A percentile compares a stretch with the other conserved stretches of the same genome.
Conservation (phyloP, 2,329 filamentous ascomycete species). For the Leptoxyphium fumago region DNA sequence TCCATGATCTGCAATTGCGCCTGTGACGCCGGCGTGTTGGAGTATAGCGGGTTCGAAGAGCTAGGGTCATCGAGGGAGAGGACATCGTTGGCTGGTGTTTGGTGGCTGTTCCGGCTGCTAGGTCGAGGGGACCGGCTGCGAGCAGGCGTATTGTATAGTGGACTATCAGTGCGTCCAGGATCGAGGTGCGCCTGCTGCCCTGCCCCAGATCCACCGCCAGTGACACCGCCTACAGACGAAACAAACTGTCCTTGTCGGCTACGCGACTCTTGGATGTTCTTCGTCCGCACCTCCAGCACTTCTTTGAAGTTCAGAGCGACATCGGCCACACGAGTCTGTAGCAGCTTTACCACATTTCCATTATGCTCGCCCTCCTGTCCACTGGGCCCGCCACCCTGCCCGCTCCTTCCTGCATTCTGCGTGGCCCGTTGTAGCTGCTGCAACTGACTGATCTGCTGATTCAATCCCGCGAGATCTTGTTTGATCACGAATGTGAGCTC, state of each 20-base stretch:
- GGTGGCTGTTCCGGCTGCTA: slow-evolving; percentile 52
- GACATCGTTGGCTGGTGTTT: background rate
- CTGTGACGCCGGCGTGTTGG: slow-evolving; percentile 48
- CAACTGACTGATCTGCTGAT: slow-evolving; percentile 76
- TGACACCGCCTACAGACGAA: slow-evolving; percentile 46
- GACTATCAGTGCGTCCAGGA: slow-evolving; percentile 28
- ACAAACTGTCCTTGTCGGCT: slow-evolving; percentile 95
- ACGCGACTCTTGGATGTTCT: slow-evolving; percentile 90
- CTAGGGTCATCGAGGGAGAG: slow-evolving; percentile 30
- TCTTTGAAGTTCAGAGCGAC: slow-evolving; percentile 95
- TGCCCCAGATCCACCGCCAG: background rate
- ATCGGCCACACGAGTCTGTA: slow-evolving; percentile 83
- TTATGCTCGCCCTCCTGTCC: slow-evolving; percentile 91
- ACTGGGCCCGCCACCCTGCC: slow-evolving; percentile 14
- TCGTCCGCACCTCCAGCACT: slow-evolving; percentile 86
- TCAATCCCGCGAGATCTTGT: slow-evolving; percentile 75
- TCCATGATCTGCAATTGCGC: slow-evolving; percentile 81
- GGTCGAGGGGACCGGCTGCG: slow-evolving; percentile 39
- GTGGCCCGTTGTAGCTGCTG: slow-evolving; percentile 63
- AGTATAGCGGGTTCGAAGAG: slow-evolving; percentile 48
- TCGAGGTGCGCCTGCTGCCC: background rate
- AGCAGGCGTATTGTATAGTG: slow-evolving; percentile 47
- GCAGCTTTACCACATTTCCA: slow-evolving; percentile 85
- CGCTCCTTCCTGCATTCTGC: slow-evolving; percentile 38
- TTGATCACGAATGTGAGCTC: slow-evolving; percentile 97